Conservation (phyloP, 805 yeast genomes). For the Myxozyma sirexii region DNA sequence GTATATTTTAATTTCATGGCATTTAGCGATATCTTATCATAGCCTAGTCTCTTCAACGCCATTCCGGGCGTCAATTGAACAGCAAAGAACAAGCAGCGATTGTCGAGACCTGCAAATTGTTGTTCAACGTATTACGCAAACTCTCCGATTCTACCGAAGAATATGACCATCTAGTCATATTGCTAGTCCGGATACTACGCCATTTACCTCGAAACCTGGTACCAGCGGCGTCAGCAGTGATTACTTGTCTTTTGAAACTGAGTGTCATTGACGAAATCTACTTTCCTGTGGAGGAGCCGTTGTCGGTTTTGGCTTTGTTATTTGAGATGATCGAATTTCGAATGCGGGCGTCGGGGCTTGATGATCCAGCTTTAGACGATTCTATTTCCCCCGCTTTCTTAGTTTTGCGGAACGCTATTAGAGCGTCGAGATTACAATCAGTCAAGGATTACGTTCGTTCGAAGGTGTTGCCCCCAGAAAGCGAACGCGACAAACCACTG, state of each 20-base stretch:
- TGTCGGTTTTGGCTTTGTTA: neutral
- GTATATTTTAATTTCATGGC: neutral
- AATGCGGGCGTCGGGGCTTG: neutral
- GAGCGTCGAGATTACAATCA: neutral
- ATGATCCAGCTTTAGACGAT: constrained; percentile 11
- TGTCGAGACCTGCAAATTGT: constrained; percentile 21
- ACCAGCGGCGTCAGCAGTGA: constrained; percentile 6
- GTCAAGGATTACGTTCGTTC: constrained; percentile 9
- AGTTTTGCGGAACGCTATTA: constrained; percentile 5
- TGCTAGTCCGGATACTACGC: neutral
- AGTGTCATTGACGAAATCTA: neutral
- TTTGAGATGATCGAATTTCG: constrained; percentile 7
- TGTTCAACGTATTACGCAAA: constrained; percentile 21
- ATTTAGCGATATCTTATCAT: neutral
- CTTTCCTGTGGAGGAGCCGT: constrained; percentile 8
- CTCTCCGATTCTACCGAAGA: neutral
- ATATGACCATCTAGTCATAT: neutral
- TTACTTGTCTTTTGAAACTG: constrained; percentile 20
- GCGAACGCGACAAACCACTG: constrained; percentile 36
- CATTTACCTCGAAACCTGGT: neutral
- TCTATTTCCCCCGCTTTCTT: constrained; percentile 8
- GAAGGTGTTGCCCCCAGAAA: constrained; percentile 11
- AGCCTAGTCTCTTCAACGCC: constrained; percentile 1
- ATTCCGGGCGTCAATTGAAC: neutral
- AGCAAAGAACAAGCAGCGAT: constrained; percentile 2